Percentiles rank a stretch among this genome's conserved stretches.
phyloP scores from a whole-genome alignment of 805 yeast species.

The Diddensiella caesifluorescens region DNA sequence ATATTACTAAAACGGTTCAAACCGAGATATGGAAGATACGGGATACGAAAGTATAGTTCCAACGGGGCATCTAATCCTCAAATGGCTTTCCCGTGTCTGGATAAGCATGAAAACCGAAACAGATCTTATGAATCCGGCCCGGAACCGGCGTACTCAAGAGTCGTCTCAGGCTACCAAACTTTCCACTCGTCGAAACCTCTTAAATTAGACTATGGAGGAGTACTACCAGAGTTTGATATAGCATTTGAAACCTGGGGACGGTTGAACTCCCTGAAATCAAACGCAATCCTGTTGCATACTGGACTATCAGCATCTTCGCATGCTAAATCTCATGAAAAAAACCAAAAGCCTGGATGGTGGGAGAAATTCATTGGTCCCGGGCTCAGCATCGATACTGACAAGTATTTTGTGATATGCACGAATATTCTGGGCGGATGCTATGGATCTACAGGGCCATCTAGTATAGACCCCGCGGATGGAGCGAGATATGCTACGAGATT shows the following conservation, averaged over 20 bases:
- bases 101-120: constrained; percentile 53
- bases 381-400: constrained; percentile 67
- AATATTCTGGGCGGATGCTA: constrained; percentile 93
- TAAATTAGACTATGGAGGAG: constrained; percentile 77
- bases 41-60: no score
- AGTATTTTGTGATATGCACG: constrained; percentile 79
- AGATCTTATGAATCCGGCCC: constrained; percentile 59
- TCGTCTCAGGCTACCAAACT: constrained; percentile 59
- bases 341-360: constrained; percentile 89
- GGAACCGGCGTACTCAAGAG: constrained; percentile 75
- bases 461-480: constrained; percentile 62
- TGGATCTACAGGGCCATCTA: constrained; percentile 91
- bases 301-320: constrained; percentile 93
- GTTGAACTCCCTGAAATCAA: constrained; percentile 55
- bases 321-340: constrained; percentile 72
- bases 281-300: constrained; percentile 78
- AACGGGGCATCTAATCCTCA: constrained; percentile 61
- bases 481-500: constrained; percentile 77
- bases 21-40: no score
- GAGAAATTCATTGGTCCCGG: constrained; percentile 88
- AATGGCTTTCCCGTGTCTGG: constrained; percentile 79
- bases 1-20: no score
- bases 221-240: constrained; percentile 64
- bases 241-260: constrained; percentile 93
- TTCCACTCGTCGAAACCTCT: constrained; percentile 54